Base-by-base conservation (phyloP, 2,329 filamentous ascomycete species). In the Claviceps africana region DNA sequence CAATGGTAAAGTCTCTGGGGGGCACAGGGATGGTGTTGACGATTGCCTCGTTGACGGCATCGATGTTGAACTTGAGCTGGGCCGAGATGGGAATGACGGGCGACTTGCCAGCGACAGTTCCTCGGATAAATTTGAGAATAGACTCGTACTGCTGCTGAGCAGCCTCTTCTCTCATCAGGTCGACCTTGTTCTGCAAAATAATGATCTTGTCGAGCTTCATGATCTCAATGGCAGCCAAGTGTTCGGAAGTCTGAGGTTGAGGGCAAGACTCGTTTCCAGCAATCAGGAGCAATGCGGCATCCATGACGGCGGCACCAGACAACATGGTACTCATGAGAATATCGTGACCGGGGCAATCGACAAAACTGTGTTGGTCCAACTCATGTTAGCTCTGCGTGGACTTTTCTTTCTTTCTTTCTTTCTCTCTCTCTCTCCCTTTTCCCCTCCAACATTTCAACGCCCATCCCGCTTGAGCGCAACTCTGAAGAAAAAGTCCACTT, bases 241-340 rank as follows among this genome's bases (percentile, higher is more conserved):
- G 93, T 75, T 98, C 93, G 25, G 91, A 96, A 19, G 93, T 98
- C 73, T 98, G 93, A 49, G 93, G 93, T 72, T 98, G 93, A 35
- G 93, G 93, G 75, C 93, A 97, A 50, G 88, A 83, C 84, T 98
- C 93, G 75, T 98, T 98, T 68, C 93, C 93, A 56, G 93, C 93
- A 67, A 98, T 96, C 51, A 98, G 79, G 52, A 98, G 82, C 55
- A 98, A 81, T 19, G 93, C 93, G 58, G 93, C 93, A 72, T 98
- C 93, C 93, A 98, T 98, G 79, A 98, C 93, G 58, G 93, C 93
- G 62, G 93, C 93, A 65, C 93, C 93, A 66, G 93, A 98, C 78
- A 98, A 84, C 93, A 98, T 98, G 63, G 93, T 98, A 73, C 91
- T 97, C 93, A 98, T 98, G 70, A 98, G 90, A 89, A 98, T 98